Evolutionary conservation across 2,329 filamentous ascomycete genomes (phyloP), one percentile per base, ranked within the genome.

Genomic region (Tolypocladium amazonense): DNA sequence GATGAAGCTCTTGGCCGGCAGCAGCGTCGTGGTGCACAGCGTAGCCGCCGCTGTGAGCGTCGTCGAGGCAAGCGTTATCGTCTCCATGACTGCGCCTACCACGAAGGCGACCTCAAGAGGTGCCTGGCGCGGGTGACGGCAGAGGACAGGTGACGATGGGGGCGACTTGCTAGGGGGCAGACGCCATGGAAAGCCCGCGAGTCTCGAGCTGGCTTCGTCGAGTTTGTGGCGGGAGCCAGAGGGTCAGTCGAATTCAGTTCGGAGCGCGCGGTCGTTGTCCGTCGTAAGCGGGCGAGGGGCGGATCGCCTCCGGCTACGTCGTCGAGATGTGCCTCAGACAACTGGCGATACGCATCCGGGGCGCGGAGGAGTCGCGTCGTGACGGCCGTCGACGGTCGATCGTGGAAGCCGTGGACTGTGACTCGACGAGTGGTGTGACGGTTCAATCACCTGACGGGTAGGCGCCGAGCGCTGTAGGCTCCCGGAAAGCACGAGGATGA

Each of bases 1-100:
- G 64, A 82, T 68, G 56, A 80, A 68, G 58, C 77, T 79, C 60
- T 72, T 72, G 58, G 74, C 73, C 4, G 79, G 76, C 38, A 81
- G 70, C 59, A 75, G 71, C 59, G 73, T 72, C 52, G 75, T 73
- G 38, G 74, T 72, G 69, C 77, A 80, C 58, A 72, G 65, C 58
- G 69, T 65, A 41, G 71, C 65, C 59, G 66, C 65, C 62, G 67
- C 67, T 61, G 71, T 68, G 56, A 68, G 59, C 58, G 70, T 65
- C 62, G 68, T 65, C 47, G 65, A 58, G 59, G 65, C 62, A 58
- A 66, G 50, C 37, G 59, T 56, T 30, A 60, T 45, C 4, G 38
- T 58, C 52, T 27, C 59, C 59, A 61, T 61, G 59, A 33, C 59
- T 45, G 58, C 52, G 53, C 23, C 45, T 30, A 27, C 39, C 23